phyloP scores from a whole-genome alignment of 768 basidiomycete genomes.

The Agrocybe chaxingu region DNA sequence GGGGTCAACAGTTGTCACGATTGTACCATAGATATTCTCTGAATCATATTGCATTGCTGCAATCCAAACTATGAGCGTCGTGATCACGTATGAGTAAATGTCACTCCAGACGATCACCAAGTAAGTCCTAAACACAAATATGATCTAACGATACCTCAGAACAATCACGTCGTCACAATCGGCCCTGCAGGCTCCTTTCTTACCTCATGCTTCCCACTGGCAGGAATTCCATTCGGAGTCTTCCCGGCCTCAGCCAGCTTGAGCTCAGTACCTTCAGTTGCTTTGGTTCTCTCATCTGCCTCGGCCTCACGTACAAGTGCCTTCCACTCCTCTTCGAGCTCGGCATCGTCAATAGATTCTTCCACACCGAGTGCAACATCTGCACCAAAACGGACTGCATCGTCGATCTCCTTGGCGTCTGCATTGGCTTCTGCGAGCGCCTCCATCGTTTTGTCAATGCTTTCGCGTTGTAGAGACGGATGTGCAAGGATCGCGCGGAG shows the following conservation, averaged over 20 bases:
- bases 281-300: constrained; percentile 5
- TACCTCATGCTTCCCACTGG: not conserved
- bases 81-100: not conserved
- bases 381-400: constrained; percentile 66
- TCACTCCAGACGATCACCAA: too few species aligned
- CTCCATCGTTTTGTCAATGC: constrained; percentile 85
- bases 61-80: not conserved
- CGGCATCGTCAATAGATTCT: constrained; percentile 41
- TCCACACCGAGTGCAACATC: constrained; percentile 57
- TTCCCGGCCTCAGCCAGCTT: constrained; percentile 5
- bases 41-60: not conserved
- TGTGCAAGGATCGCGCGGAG: constrained; percentile 74
- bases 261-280: constrained; percentile 5
- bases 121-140: too few species aligned
- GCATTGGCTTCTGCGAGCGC: constrained; percentile 80
- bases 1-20: too few species aligned
- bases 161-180: not conserved
- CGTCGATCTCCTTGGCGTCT: constrained; percentile 80
- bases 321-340: constrained; percentile 64
- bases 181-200: not conserved
- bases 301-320: constrained; percentile 42
- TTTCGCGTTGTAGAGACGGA: constrained; percentile 74
- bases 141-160: not conserved
- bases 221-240: not conserved
- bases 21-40: constrained; percentile 4